These are phyloP conservation scores for Rubia balearica DNA, from an alignment of 305 asterid species.

Conservation along the genomic window DNA sequence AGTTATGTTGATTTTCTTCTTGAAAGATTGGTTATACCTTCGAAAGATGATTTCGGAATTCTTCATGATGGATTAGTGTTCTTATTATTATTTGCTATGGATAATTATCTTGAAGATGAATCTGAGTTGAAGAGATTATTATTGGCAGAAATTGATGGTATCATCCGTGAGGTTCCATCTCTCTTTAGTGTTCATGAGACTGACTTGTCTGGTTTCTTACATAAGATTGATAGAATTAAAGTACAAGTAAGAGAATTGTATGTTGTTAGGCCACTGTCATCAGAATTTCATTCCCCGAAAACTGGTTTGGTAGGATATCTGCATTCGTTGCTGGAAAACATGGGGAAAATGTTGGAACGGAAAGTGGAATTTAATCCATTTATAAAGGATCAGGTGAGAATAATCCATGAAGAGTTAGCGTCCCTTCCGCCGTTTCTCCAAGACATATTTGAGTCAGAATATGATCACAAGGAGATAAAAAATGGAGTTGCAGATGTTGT, in stretches of 20 bases:
- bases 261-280: not conserved
- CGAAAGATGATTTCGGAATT: not conserved
- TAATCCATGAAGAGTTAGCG: not conserved
- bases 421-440: slow-evolving; percentile 2
- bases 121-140: slow-evolving; percentile 11
- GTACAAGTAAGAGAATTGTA: not conserved
- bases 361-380: not conserved
- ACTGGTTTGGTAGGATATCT: slow-evolving; percentile 17
- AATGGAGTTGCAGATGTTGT: slow-evolving; percentile 2
- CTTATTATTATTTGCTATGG: slow-evolving; percentile 12
- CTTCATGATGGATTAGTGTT: slow-evolving; percentile 1
- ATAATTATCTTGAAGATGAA: slow-evolving; percentile 10
- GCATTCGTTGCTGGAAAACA: slow-evolving; percentile 2
- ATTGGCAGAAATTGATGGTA: not conserved
- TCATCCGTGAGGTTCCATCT: not conserved
- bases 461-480: not conserved
- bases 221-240: not conserved
- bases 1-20: slow-evolving; percentile 10
- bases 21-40: not conserved
- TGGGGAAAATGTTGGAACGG: slow-evolving; percentile 8
- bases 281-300: slow-evolving; percentile 12
- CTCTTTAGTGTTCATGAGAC: not conserved
- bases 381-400: not conserved
- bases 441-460: not conserved
- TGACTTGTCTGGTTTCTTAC: not conserved